Conservation (phyloP, 306 rosid species). For the Dryas octopetala region DNA sequence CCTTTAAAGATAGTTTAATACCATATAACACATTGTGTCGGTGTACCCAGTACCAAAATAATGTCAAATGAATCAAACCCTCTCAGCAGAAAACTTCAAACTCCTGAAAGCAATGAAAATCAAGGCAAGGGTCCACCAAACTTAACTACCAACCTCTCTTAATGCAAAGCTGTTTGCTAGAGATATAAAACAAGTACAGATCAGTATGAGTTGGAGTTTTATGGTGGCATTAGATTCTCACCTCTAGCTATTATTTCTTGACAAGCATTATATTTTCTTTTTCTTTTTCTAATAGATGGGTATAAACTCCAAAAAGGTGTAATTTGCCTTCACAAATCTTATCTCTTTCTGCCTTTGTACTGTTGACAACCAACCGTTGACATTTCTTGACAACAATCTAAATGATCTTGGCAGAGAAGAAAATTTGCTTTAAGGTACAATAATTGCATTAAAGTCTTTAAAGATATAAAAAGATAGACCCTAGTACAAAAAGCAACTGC, state of each 20-base stretch:
- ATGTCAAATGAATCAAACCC: background rate
- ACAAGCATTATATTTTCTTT: too few species aligned
- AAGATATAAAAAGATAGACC: too few species aligned
- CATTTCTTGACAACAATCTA: background rate
- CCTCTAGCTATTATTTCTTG: too few species aligned
- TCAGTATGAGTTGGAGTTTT: slow-evolving; percentile 2
- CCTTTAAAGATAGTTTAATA: background rate
- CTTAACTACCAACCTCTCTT: background rate
- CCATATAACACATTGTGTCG: background rate
- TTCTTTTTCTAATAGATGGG: too few species aligned
- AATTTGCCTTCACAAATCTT: background rate
- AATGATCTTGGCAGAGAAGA: background rate
- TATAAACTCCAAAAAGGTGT: too few species aligned
- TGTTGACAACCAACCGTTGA: background rate
- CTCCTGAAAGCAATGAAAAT: background rate
- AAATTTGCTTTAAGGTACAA: background rate
- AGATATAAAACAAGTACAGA: background rate
- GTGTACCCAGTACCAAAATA: background rate
- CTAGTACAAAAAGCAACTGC: background rate
- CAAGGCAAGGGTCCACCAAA: background rate
- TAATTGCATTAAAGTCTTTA: background rate
- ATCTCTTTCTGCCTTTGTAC: background rate
- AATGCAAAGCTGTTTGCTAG: background rate
- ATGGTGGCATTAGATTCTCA: background rate
- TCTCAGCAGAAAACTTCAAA: too few species aligned